A percentile compares a stretch with the other conserved stretches of the same genome.
Evolutionary conservation across 2,329 filamentous ascomycete genomes (phyloP).

Genomic region (Penicillium brevicompactum): DNA sequence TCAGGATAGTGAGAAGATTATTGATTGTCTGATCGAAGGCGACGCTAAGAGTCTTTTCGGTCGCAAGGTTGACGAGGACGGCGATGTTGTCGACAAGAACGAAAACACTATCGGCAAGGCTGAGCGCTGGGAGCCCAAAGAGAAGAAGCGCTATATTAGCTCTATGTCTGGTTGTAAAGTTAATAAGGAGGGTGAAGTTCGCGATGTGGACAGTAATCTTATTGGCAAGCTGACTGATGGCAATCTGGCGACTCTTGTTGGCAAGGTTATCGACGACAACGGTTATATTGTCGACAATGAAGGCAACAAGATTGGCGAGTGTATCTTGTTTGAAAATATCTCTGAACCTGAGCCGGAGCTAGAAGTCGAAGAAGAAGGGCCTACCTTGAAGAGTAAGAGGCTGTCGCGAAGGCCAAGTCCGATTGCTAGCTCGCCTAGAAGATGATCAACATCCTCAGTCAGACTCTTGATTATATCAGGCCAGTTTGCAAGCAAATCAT

Average conservation of each 20-base stretch:
- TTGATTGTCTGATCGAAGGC: slow-evolving; percentile 64
- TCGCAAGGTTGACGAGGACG: slow-evolving; percentile 68
- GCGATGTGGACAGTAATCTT: slow-evolving; percentile 49
- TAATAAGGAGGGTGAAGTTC: slow-evolving; percentile 54
- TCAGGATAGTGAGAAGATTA: slow-evolving; percentile 44
- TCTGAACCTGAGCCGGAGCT: slow-evolving; percentile 46
- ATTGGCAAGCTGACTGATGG: slow-evolving; percentile 50
- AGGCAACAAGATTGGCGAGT: slow-evolving; percentile 66
- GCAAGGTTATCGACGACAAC: slow-evolving; percentile 50
- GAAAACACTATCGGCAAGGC: slow-evolving; percentile 69
- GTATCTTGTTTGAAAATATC: slow-evolving; percentile 64
- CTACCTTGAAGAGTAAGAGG: slow-evolving; percentile 51
- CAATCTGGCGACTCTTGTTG: slow-evolving; percentile 44
- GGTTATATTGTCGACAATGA: slow-evolving; percentile 61
- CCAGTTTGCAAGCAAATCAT: slow-evolving; percentile 86
- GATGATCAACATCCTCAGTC: slow-evolving; percentile 71
- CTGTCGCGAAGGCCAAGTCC: slow-evolving; percentile 63
- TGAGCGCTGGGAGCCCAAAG: slow-evolving; percentile 67
- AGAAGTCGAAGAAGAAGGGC: slow-evolving; percentile 44
- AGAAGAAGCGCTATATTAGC: slow-evolving; percentile 58
- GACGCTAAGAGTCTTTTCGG: slow-evolving; percentile 66
- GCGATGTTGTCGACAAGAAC: slow-evolving; percentile 67
- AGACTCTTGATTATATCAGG: slow-evolving; percentile 80
- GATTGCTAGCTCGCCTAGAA: slow-evolving; percentile 77
- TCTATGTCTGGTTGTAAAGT: slow-evolving; percentile 60